phyloP scores from a whole-genome alignment of 2,329 filamentous ascomycete species.

The Raffaelea arxii region DNA sequence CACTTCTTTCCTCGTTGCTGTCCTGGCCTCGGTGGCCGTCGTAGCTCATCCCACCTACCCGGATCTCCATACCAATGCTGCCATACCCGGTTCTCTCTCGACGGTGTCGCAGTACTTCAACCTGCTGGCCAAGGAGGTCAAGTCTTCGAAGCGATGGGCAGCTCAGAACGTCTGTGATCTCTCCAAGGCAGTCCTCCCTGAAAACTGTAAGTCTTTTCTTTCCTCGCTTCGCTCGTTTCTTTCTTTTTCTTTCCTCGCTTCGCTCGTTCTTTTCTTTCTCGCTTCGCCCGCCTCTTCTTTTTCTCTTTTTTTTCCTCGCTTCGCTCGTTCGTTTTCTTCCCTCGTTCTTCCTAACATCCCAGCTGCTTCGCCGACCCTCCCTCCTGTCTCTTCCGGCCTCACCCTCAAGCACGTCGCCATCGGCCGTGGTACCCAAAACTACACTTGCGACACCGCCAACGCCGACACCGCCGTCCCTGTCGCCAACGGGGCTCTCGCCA shows the following conservation, averaged over 20 bases:
- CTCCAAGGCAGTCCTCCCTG: slow-evolving; percentile 37
- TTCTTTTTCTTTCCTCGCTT: neutral
- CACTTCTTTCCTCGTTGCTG: slow-evolving; percentile 33
- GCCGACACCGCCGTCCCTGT: slow-evolving; percentile 51
- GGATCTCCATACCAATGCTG: slow-evolving; percentile 28
- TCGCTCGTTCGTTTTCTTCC: slow-evolving; percentile 42
- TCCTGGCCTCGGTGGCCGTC: slow-evolving; percentile 35
- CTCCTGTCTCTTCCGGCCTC: slow-evolving; percentile 49
- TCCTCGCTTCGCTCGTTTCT: slow-evolving; percentile 33
- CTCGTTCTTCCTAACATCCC: slow-evolving; percentile 25
- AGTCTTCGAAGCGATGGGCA: slow-evolving; percentile 32
- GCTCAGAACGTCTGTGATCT: slow-evolving; percentile 42
- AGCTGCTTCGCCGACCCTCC: slow-evolving; percentile 19
- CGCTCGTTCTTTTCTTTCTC: slow-evolving; percentile 44
- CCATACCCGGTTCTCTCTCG: slow-evolving; percentile 29
- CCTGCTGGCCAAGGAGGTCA: slow-evolving; percentile 44
- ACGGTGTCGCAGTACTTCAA: slow-evolving; percentile 53
- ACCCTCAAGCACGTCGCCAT: slow-evolving; percentile 69
- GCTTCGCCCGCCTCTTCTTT: too few species aligned
- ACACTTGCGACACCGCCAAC: slow-evolving; percentile 64
- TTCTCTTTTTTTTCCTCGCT: neutral
- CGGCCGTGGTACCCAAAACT: slow-evolving; percentile 87
- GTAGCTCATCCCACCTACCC: slow-evolving; percentile 38
- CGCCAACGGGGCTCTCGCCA: slow-evolving; percentile 65
- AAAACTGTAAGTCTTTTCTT: slow-evolving; percentile 25